Percentiles rank a stretch among this genome's conserved stretches.
These are phyloP conservation scores for Retiboletus flavoniger DNA, from an alignment of 1,284 basidiomycete species.

Conservation along the genomic window DNA sequence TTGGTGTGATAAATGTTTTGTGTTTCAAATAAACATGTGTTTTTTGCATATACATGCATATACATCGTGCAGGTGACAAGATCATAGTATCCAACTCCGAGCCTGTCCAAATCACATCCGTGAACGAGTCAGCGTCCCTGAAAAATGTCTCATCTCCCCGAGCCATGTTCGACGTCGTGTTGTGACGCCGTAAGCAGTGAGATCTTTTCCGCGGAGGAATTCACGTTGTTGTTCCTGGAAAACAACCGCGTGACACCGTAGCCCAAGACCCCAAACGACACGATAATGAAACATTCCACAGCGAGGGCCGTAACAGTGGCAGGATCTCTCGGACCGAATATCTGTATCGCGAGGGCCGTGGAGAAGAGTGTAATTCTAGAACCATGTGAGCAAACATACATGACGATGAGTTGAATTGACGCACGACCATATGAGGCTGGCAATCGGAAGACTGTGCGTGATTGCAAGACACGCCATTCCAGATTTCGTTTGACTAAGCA, in stretches of 20 bases:
- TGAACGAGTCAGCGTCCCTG: background rate
- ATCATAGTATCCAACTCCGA: background rate
- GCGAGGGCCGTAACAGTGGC: slow-evolving; percentile 1
- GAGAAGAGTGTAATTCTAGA: slow-evolving; percentile 16
- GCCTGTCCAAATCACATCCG: background rate
- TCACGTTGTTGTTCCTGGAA: background rate
- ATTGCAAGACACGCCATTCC: slow-evolving; percentile 17
- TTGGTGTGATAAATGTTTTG: no score
- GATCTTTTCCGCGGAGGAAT: background rate
- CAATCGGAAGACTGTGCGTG: slow-evolving; percentile 20
- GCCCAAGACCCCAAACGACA: slow-evolving; percentile 2
- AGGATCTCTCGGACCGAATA: slow-evolving; percentile 3
- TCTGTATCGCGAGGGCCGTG: slow-evolving; percentile 11
- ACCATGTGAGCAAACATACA: background rate
- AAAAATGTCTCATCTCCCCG: background rate
- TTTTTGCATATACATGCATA: no score
- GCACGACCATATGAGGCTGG: slow-evolving; percentile 24
- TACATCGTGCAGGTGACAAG: no score
- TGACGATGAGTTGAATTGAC: background rate
- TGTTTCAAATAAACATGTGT: no score
- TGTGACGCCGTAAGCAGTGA: background rate
- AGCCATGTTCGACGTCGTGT: background rate
- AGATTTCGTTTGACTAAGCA: slow-evolving; percentile 1
- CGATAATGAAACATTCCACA: slow-evolving; percentile 11
- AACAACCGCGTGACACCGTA: slow-evolving; percentile 6